These are phyloP conservation scores for Croton setiger DNA, from an alignment of 441 rosid species.

Conservation along the genomic window DNA sequence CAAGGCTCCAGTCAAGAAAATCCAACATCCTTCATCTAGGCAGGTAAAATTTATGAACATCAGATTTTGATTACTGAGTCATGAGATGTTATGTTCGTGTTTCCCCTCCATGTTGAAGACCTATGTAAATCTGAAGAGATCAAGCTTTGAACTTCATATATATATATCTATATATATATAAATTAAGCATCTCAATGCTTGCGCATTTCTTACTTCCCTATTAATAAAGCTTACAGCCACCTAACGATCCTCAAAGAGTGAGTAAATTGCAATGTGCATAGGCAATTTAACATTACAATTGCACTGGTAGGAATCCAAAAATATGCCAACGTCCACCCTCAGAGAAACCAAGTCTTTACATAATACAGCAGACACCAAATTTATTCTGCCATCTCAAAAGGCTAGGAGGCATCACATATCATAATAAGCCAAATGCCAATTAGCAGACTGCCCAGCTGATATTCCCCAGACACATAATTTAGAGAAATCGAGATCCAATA, in stretches of 20 bases:
- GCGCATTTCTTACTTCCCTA: conserved; percentile 13
- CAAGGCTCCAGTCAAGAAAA: conserved; percentile 15
- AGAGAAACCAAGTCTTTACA: conserved; percentile 3
- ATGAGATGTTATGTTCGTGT: conserved; percentile 9
- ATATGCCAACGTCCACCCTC: conserved; percentile 6
- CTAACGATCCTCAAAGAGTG: conserved; percentile 14
- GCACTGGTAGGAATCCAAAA: conserved; percentile 13
- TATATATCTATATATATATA: conserved; percentile 4
- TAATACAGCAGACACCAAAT: not conserved
- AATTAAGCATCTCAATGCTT: conserved; percentile 12
- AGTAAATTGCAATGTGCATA: conserved; percentile 2
- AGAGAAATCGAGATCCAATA: conserved; percentile 17
- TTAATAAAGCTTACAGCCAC: conserved; percentile 14
- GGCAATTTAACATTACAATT: not conserved
- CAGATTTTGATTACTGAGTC: conserved; percentile 14
- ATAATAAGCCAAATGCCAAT: conserved; percentile 5
- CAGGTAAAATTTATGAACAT: conserved; percentile 10
- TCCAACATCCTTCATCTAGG: conserved; percentile 20
- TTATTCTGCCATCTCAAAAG: conserved; percentile 12
- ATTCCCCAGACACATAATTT: conserved; percentile 7
- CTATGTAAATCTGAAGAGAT: conserved; percentile 21
- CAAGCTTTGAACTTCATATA: conserved; percentile 4
- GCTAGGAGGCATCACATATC: conserved; percentile 8
- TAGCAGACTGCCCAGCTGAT: conserved; percentile 4
- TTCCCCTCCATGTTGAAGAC: conserved; percentile 20